phyloP scores from a whole-genome alignment of 2,329 filamentous ascomycete genomes.

The Exophiala alcalophila region DNA sequence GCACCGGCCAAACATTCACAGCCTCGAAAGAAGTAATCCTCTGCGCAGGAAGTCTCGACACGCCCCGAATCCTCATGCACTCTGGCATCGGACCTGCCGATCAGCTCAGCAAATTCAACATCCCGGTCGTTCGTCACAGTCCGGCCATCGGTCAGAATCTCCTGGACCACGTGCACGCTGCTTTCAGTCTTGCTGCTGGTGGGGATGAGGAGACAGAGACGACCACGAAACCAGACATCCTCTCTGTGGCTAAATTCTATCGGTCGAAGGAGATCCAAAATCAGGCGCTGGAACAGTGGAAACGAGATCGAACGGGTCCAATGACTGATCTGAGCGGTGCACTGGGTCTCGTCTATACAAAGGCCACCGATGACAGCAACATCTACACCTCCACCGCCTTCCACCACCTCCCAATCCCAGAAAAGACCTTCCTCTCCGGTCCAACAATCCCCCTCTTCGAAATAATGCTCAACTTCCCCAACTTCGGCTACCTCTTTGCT shows the following conservation, averaged over 20 bases:
- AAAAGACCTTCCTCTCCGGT: not conserved
- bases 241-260: too few species aligned
- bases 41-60: constrained; percentile 35
- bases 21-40: constrained; percentile 35
- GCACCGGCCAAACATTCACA: not conserved
- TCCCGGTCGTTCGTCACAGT: constrained; percentile 28
- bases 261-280: too few species aligned
- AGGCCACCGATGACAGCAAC: not conserved
- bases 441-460: not conserved
- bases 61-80: constrained; percentile 37
- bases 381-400: not conserved
- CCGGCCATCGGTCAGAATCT: constrained; percentile 33
- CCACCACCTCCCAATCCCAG: not conserved
- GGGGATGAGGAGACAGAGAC: constrained; percentile 1
- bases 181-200: constrained; percentile 1
- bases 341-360: not conserved
- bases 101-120: constrained; percentile 35
- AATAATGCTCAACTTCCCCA: not conserved
- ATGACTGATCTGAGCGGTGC: not conserved
- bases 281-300: not conserved
- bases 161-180: constrained; percentile 30
- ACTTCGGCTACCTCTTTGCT: not conserved
- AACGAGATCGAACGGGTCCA: not conserved
- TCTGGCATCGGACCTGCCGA: constrained; percentile 37
- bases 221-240: not conserved